Percentiles rank a stretch among this genome's conserved stretches.
phyloP scores from a whole-genome alignment of 139 green algal genomes.

The Auxenochlorella pyrenoidosa region DNA sequence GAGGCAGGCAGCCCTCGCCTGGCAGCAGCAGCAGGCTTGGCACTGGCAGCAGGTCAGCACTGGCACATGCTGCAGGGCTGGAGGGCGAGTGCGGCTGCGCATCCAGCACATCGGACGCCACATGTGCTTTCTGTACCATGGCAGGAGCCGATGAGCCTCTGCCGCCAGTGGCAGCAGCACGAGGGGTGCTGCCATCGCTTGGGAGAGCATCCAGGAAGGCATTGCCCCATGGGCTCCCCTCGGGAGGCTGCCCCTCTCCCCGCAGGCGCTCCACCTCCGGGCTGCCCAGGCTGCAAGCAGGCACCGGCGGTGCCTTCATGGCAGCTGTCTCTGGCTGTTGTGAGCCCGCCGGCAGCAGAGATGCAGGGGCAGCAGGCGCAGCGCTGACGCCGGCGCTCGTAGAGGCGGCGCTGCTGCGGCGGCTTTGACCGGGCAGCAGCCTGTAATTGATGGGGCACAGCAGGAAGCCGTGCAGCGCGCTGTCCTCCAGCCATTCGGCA shows the following conservation, averaged over 20 bases:
- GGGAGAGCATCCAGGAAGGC: too few relatives aligned
- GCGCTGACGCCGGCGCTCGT: background rate
- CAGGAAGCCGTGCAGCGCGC: background rate
- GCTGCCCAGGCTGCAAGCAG: background rate
- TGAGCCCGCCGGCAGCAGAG: background rate
- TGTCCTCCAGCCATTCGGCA: constrained; percentile 6
- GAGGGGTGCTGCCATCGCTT: too few relatives aligned
- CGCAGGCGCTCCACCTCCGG: background rate
- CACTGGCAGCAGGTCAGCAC: background rate
- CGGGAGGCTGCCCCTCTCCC: background rate
- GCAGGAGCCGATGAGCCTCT: too few relatives aligned
- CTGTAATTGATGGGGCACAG: background rate
- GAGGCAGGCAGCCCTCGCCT: background rate
- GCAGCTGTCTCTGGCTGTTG: background rate
- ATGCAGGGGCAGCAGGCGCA: background rate
- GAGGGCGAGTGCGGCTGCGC: background rate
- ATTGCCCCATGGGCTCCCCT: background rate
- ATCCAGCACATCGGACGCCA: background rate
- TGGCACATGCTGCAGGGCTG: background rate
- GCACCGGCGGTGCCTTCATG: background rate
- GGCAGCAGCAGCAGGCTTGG: background rate
- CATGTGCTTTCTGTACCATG: too few relatives aligned
- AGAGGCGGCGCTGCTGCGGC: constrained; percentile 17
- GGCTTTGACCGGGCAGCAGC: background rate
- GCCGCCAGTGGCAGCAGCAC: too few relatives aligned